Percentiles rank a stretch among this genome's conserved stretches.
Evolutionary conservation across 116 monocot species (phyloP).

Genomic region (Dioscorea cayenensis): DNA sequence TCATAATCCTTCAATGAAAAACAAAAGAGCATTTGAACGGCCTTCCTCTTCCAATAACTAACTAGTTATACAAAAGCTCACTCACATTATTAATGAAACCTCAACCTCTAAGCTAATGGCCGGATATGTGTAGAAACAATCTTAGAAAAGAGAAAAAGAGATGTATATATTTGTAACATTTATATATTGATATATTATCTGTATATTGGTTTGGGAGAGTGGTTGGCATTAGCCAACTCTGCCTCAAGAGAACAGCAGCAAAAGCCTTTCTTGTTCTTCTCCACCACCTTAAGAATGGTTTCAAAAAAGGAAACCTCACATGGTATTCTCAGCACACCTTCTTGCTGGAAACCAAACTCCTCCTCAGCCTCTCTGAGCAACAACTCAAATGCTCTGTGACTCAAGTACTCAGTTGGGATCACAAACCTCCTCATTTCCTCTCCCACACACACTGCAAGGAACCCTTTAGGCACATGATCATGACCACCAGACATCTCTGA

Average conservation of each 20-base stretch:
- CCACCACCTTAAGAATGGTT: slow-evolving; percentile 38
- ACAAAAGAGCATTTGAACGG: too few relatives aligned
- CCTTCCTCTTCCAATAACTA: too few relatives aligned
- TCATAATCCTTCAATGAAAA: too few relatives aligned
- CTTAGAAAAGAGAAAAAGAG: not conserved
- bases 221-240: slow-evolving; percentile 14
- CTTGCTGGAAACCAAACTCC: slow-evolving; percentile 86
- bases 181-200: slow-evolving; percentile 17
- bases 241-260: slow-evolving; percentile 41
- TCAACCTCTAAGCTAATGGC: too few relatives aligned
- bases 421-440: slow-evolving; percentile 61
- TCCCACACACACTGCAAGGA: slow-evolving; percentile 63
- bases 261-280: slow-evolving; percentile 41
- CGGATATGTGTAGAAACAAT: not conserved
- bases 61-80: too few relatives aligned
- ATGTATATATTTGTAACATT: too few relatives aligned
- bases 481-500: slow-evolving; percentile 9
- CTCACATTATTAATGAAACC: too few relatives aligned
- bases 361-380: slow-evolving; percentile 72
- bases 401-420: slow-evolving; percentile 68
- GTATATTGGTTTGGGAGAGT: slow-evolving; percentile 32
- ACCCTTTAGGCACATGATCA: slow-evolving; percentile 49
- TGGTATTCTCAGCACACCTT: slow-evolving; percentile 67
- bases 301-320: slow-evolving; percentile 64
- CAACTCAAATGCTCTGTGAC: slow-evolving; percentile 40